Conservation (phyloP, 1,139 yeast genomes). For the Yarrowia galli region DNA sequence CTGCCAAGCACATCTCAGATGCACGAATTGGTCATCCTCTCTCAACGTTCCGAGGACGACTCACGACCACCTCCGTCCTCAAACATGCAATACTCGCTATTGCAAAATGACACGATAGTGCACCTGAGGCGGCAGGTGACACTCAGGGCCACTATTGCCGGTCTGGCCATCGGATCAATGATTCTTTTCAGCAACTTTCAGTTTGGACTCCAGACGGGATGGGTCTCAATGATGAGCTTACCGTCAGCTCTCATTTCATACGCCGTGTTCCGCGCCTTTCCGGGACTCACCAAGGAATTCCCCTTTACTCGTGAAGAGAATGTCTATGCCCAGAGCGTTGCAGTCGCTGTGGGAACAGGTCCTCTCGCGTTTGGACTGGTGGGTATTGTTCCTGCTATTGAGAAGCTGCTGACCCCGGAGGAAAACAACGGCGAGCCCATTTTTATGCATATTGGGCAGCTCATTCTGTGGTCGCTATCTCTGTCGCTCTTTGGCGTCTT, state of each 20-base stretch:
- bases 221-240: conserved; percentile 99
- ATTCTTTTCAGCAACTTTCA: conserved; percentile 90
- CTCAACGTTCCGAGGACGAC: conserved; percentile 1
- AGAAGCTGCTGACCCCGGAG: conserved; percentile 76
- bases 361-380: conserved; percentile 94
- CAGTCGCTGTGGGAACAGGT: conserved; percentile 97
- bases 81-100: conserved; percentile 17
- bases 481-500: conserved; percentile 94
- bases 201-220: conserved; percentile 95
- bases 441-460: conserved; percentile 55
- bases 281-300: conserved; percentile 40
- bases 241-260: conserved; percentile 92
- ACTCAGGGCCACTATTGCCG: conserved; percentile 71
- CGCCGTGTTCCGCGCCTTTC: conserved; percentile 67
- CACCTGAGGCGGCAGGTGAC: conserved; percentile 63
- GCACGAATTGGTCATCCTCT: conserved; percentile 26
- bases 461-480: conserved; percentile 83
- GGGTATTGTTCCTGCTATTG: conserved; percentile 97
- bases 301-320: conserved; percentile 89
- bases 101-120: conserved; percentile 29
- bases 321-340: conserved; percentile 88
- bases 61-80: conserved; percentile 2
- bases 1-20: conserved; percentile 27
- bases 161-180: conserved; percentile 78
- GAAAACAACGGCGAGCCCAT: conserved; percentile 54